These are phyloP conservation scores for Hymenoscyphus linearis DNA, from an alignment of 2,329 filamentous ascomycete species.

Conservation along the genomic window DNA sequence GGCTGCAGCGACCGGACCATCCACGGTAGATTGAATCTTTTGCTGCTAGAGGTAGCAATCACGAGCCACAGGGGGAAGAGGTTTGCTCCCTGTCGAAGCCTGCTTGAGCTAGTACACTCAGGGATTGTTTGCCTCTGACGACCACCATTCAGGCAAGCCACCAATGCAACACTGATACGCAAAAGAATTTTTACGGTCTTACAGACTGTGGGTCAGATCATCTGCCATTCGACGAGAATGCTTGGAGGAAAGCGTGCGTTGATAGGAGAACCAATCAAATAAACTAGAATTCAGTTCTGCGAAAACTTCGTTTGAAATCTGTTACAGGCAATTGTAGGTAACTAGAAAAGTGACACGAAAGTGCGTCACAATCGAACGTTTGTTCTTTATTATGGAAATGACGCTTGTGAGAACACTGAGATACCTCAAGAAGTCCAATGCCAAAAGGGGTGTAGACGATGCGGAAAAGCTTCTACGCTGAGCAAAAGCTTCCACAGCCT, in stretches of 20 bases:
- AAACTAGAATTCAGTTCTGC: constrained; percentile 3
- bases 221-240: constrained; percentile 16
- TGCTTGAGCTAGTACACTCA: constrained; percentile 7
- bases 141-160: constrained; percentile 15
- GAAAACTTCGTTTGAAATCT: constrained; percentile 10
- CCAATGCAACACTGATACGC: constrained; percentile 15
- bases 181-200: constrained; percentile 16
- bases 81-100: constrained; percentile 4
- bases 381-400: neutral
- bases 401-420: neutral
- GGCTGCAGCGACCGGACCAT: constrained; percentile 3
- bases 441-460: neutral
- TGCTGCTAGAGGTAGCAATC: constrained; percentile 10
- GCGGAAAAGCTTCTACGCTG: neutral
- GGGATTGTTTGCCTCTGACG: constrained; percentile 21
- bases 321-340: neutral
- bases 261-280: constrained; percentile 14
- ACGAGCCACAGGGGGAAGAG: constrained; percentile 15
- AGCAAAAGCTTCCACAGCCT: constrained; percentile 4
- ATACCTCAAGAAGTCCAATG: constrained; percentile 2
- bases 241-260: constrained; percentile 14
- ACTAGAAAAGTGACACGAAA: constrained; percentile 9
- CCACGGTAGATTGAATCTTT: constrained; percentile 1
- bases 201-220: constrained; percentile 18
- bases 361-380: constrained; percentile 3